Evolutionary conservation across 306 rosid genomes (phyloP).

Genomic region (Phaseolus lunatus): DNA sequence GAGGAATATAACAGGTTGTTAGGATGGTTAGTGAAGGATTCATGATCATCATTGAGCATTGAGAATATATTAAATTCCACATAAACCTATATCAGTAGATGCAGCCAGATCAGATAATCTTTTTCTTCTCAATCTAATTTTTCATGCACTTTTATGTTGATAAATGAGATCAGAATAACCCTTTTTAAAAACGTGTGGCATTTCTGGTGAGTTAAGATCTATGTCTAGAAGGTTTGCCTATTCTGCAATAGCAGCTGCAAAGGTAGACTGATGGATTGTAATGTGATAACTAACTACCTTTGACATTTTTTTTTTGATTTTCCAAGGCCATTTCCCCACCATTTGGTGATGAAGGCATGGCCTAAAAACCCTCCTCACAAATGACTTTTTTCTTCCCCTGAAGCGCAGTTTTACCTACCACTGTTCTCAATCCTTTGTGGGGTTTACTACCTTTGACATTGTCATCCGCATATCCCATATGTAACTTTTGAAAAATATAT

Average conservation of each 20-base stretch:
- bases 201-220: conserved; percentile 8
- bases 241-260: conserved; percentile 11
- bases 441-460: conserved; percentile 14
- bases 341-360: neutral
- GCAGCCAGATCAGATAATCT: conserved; percentile 26
- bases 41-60: conserved; percentile 3
- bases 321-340: neutral
- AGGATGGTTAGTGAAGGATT: conserved; percentile 25
- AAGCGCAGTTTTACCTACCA: conserved; percentile 24
- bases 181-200: neutral
- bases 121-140: neutral
- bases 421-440: conserved; percentile 5
- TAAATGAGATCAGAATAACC: neutral
- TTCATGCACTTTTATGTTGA: neutral
- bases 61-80: conserved; percentile 34
- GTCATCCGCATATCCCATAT: neutral
- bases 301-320: conserved; percentile 22
- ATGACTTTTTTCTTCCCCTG: neutral
- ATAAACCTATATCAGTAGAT: neutral
- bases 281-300: conserved; percentile 45
- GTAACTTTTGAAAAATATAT: neutral
- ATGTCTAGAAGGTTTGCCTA: conserved; percentile 38
- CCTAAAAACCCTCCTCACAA: conserved; percentile 22
- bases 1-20: conserved; percentile 37
- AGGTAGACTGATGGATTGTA: conserved; percentile 37